Evolutionary conservation across 2,329 filamentous ascomycete genomes (phyloP), one percentile per base, ranked within the genome.

Genomic region (Lithohypha guttulata): DNA sequence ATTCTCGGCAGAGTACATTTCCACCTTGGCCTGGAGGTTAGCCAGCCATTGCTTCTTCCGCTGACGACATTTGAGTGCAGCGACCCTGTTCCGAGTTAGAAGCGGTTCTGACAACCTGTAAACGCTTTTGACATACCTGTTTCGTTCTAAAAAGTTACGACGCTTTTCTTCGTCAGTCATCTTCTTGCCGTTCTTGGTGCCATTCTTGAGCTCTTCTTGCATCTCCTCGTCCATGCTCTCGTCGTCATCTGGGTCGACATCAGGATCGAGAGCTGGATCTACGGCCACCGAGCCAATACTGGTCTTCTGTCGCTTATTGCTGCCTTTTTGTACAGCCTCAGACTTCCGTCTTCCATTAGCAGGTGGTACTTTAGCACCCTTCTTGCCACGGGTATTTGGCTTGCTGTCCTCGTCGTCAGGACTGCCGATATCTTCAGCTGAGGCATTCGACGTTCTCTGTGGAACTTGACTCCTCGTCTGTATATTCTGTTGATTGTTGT

Each of bases 91-190:
- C 20, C 27, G 18, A 41, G 42, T 63, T 48, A 64, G 57, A 32
- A 39, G 22, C 10, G 11, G 28, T 6, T 17, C 3, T 19, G 6
- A 33, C 6, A 21, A 11, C 29, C 7, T 29, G 38, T 13, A 5
- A n/a, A 10, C 6, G 4, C 13, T 7, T 14, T n/a, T 11, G 7
- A 30, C 35, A 54, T 76, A 93, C 89, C 89, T 79, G 60, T 98
- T 98, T 19, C 91, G 74, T 57, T 98, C 91, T 2, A 98, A 69
- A 61, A 98, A 98, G 59, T 96, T 98, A 66, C 93, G 94, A 28
- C 91, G 75, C 69, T 98, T 98, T 66, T 98, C 91, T 56, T 96
- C 91, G 41, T 96, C 91, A 0, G 87, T 95, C 85, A 95, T 93
- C 68, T 94, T 95, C 52, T 80, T 75, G 27, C 69, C 66, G 27